Conservation (phyloP, 2,329 filamentous ascomycete species). For the Sporothrix humicola region DNA sequence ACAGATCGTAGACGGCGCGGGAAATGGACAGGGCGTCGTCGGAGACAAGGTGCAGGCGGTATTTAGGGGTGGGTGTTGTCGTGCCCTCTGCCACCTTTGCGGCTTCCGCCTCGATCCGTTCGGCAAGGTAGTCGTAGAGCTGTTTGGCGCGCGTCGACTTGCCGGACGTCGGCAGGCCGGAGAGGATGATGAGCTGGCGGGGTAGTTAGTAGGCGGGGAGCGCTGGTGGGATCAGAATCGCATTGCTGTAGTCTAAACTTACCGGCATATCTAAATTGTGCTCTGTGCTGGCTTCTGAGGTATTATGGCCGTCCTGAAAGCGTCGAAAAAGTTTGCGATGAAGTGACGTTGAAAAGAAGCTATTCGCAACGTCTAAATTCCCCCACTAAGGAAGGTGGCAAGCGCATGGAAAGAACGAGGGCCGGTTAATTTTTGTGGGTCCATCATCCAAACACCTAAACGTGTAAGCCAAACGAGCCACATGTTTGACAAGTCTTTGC, state of each 20-base stretch:
- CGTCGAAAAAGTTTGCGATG: background rate
- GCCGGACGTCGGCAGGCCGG: slow-evolving; percentile 70
- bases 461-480: background rate
- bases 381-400: background rate
- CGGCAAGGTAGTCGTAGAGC: slow-evolving; percentile 67
- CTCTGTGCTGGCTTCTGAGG: background rate
- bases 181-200: slow-evolving; percentile 67
- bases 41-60: slow-evolving; percentile 75
- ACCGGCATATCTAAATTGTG: slow-evolving; percentile 32
- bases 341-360: slow-evolving; percentile 26
- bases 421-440: slow-evolving; percentile 6
- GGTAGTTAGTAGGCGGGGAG: background rate
- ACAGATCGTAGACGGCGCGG: slow-evolving; percentile 73
- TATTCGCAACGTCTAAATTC: background rate
- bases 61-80: slow-evolving; percentile 44
- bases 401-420: background rate
- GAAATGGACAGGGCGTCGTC: slow-evolving; percentile 73
- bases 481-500: background rate
- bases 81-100: slow-evolving; percentile 24
- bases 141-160: slow-evolving; percentile 71
- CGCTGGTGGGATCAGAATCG: background rate
- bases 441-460: background rate
- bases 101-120: slow-evolving; percentile 55
- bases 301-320: background rate
- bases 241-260: background rate